Percentiles rank a stretch among this genome's conserved stretches.
Evolutionary conservation across 257 asterid genomes (phyloP).

Genomic region (Gentiana macrophylla): DNA sequence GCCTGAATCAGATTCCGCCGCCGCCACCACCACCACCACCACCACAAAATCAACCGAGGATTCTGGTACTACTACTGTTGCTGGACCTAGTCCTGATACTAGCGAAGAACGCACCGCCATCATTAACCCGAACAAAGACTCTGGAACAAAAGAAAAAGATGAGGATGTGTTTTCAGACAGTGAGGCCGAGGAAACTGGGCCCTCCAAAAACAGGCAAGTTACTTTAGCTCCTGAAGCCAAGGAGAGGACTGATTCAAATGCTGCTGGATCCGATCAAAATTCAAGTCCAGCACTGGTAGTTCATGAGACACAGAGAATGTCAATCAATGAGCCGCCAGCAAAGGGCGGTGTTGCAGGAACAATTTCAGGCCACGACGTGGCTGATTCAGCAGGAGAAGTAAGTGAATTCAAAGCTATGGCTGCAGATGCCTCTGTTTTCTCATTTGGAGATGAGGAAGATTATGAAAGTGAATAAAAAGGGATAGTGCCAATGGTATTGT

Average conservation of each 20-base stretch:
- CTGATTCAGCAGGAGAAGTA: slow-evolving; percentile 38
- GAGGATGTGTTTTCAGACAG: slow-evolving; percentile 70
- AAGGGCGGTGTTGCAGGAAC: slow-evolving; percentile 30
- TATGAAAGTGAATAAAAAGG: slow-evolving; percentile 61
- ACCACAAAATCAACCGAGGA: slow-evolving; percentile 19
- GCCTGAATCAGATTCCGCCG: slow-evolving; percentile 31
- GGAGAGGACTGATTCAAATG: slow-evolving; percentile 15
- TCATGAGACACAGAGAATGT: slow-evolving; percentile 38
- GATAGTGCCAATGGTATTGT: not conserved
- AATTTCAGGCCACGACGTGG: slow-evolving; percentile 10
- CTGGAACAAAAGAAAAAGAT: slow-evolving; percentile 25
- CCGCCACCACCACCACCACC: not conserved
- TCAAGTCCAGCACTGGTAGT: slow-evolving; percentile 27
- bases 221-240: slow-evolving; percentile 23
- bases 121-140: slow-evolving; percentile 24
- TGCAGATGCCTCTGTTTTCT: slow-evolving; percentile 91
- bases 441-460: slow-evolving; percentile 95
- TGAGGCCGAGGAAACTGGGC: slow-evolving; percentile 39
- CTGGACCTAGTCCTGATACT: slow-evolving; percentile 25
- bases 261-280: slow-evolving; percentile 15
- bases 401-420: slow-evolving; percentile 91
- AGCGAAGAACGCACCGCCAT: slow-evolving; percentile 25
- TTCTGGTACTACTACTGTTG: slow-evolving; percentile 22
- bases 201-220: slow-evolving; percentile 26
- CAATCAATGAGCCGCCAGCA: slow-evolving; percentile 32